A percentile compares a stretch with the other conserved stretches of the same genome.
phyloP scores from a whole-genome alignment of 805 yeast species.

The Metschnikowia proteae region DNA sequence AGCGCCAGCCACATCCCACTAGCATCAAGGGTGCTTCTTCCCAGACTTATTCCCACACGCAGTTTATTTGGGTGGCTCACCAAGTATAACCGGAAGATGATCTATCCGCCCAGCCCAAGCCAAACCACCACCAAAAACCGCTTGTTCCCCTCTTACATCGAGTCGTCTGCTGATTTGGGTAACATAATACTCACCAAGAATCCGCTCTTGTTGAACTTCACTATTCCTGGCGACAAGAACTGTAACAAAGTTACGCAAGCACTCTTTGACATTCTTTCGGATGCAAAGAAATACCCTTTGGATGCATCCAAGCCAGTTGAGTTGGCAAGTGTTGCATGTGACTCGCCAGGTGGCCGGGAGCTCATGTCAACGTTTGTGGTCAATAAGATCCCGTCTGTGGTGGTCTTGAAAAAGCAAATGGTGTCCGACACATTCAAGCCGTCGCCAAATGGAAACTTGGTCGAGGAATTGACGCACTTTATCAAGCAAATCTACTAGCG shows the following conservation, averaged over 20 bases:
- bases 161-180: slow-evolving; percentile 57
- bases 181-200: slow-evolving; percentile 47
- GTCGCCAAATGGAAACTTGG: slow-evolving; percentile 17
- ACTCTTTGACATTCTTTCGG: slow-evolving; percentile 40
- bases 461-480: slow-evolving; percentile 33
- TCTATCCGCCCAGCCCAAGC: slow-evolving; percentile 40
- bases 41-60: slow-evolving; percentile 4
- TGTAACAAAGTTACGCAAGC: slow-evolving; percentile 62
- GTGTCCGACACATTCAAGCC: slow-evolving; percentile 38
- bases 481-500: slow-evolving; percentile 21
- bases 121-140: slow-evolving; percentile 38
- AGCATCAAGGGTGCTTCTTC: slow-evolving; percentile 9
- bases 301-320: slow-evolving; percentile 45
- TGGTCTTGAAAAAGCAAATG: slow-evolving; percentile 63
- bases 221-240: slow-evolving; percentile 58
- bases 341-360: slow-evolving; percentile 59
- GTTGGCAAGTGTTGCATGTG: slow-evolving; percentile 70
- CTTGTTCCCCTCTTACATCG: slow-evolving; percentile 40
- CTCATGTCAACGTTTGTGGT: slow-evolving; percentile 55
- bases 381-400: slow-evolving; percentile 58
- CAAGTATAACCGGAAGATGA: slow-evolving; percentile 20
- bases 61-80: slow-evolving; percentile 18
- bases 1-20: slow-evolving; percentile 8
- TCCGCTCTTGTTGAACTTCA: slow-evolving; percentile 71
- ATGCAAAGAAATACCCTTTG: slow-evolving; percentile 21